A percentile compares a stretch with the other conserved stretches of the same genome.
Conservation (phyloP, 2,329 filamentous ascomycete species). For the Paraphoma sp. region DNA sequence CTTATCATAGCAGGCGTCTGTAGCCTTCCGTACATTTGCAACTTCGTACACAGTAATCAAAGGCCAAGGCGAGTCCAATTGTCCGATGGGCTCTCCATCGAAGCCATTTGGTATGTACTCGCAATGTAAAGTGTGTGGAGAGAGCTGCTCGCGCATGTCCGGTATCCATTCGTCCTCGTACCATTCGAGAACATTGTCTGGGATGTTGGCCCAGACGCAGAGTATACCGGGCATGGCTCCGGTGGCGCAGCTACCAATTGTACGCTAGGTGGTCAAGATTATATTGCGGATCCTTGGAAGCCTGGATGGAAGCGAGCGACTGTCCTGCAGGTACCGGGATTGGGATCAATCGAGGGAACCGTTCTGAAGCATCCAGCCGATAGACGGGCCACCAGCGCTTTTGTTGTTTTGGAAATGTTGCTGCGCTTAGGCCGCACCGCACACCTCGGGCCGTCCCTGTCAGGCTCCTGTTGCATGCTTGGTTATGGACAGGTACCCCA, state of each 20-base stretch:
- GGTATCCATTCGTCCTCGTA: constrained; percentile 24
- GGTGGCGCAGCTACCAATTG: neutral
- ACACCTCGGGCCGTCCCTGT: neutral
- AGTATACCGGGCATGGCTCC: constrained; percentile 22
- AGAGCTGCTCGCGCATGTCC: constrained; percentile 3
- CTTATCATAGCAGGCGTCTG: constrained; percentile 3
- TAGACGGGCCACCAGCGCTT: neutral
- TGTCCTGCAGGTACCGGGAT: neutral
- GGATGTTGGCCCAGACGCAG: constrained; percentile 25
- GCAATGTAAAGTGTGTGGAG: constrained; percentile 17
- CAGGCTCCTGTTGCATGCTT: neutral
- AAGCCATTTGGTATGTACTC: constrained; percentile 19
- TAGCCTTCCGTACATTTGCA: constrained; percentile 1
- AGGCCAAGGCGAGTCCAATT: constrained; percentile 22
- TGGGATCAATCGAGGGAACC: neutral
- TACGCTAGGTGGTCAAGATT: no score
- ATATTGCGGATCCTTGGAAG: neutral
- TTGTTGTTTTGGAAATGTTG: no score
- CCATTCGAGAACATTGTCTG: constrained; percentile 14
- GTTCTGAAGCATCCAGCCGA: neutral
- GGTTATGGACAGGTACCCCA: neutral
- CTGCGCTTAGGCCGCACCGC: neutral
- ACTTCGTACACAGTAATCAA: constrained; percentile 17
- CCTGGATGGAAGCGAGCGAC: no score
- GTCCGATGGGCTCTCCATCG: constrained; percentile 20